phyloP scores from a whole-genome alignment of 164 flowering plant genomes.

The Echeveria elegans region DNA sequence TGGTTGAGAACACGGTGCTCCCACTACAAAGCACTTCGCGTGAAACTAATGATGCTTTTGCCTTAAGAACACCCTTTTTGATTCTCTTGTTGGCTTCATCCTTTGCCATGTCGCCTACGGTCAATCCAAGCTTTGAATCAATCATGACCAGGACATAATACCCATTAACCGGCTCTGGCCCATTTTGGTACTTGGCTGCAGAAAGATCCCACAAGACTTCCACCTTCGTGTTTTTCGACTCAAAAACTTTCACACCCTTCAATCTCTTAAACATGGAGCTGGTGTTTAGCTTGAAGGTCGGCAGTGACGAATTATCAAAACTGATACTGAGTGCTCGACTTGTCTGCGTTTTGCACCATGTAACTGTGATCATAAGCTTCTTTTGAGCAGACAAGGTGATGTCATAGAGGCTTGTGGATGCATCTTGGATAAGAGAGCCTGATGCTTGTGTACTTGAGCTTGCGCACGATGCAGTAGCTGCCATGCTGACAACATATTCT shows the following conservation, averaged over 20 bases:
- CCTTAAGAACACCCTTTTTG: background rate
- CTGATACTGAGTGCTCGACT: constrained; percentile 45
- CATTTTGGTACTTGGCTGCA: constrained; percentile 4
- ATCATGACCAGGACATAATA: constrained; percentile 3
- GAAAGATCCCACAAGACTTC: constrained; percentile 9
- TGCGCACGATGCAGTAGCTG: constrained; percentile 21
- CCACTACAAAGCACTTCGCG: background rate
- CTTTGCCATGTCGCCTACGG: background rate
- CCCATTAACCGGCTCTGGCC: constrained; percentile 9
- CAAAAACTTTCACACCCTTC: constrained; percentile 1
- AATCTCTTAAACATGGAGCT: constrained; percentile 39
- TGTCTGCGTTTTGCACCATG: constrained; percentile 49
- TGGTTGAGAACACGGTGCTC: background rate
- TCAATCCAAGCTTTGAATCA: constrained; percentile 6
- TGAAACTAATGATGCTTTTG: constrained; percentile 2
- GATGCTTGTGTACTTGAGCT: constrained; percentile 18
- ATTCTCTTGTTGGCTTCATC: constrained; percentile 1
- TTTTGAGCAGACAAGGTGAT: constrained; percentile 36
- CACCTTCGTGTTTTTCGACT: background rate
- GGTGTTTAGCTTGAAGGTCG: constrained; percentile 42
- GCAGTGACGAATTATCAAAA: constrained; percentile 29
- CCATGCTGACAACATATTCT: constrained; percentile 54
- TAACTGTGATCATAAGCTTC: constrained; percentile 38
- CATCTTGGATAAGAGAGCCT: constrained; percentile 49
- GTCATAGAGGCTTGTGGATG: constrained; percentile 50